Evolutionary conservation across 1,284 basidiomycete genomes (phyloP).

Genomic region (Ceratobasidium sp.): DNA sequence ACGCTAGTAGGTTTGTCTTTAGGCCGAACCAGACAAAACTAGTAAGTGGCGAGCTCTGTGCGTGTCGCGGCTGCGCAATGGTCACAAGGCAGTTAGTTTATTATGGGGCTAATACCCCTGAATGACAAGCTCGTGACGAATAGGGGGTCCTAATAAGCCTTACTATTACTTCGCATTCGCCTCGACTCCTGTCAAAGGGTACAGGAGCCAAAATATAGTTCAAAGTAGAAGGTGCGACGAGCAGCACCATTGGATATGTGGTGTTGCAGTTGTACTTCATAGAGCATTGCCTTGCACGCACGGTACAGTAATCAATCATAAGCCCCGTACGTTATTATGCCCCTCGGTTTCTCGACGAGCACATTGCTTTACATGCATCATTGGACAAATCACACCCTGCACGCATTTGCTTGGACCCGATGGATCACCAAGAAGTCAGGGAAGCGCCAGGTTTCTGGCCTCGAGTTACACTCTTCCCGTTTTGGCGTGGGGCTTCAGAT

Average conservation of each 20-base stretch:
- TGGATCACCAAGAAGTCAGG: slow-evolving; percentile 16
- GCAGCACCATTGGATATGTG: neutral
- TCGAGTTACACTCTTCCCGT: slow-evolving; percentile 13
- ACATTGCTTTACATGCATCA: neutral
- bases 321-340: slow-evolving; percentile 2
- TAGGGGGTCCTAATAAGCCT: neutral
- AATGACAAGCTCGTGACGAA: neutral
- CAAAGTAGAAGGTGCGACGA: no score
- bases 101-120: neutral
- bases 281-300: neutral
- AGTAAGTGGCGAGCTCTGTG: no score
- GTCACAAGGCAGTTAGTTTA: neutral
- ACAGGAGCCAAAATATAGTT: neutral
- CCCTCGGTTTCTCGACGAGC: neutral
- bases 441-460: slow-evolving; percentile 19
- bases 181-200: neutral
- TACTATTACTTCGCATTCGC: neutral
- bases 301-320: neutral
- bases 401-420: neutral
- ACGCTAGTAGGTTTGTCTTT: neutral
- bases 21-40: neutral
- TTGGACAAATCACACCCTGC: slow-evolving; percentile 1
- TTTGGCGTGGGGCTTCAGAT: slow-evolving; percentile 33
- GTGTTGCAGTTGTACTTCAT: neutral
- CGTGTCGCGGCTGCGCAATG: neutral